Percentiles rank a stretch among this genome's conserved stretches.
Conservation (phyloP, 306 rosid genomes). For the Gleditsia sinensis region DNA sequence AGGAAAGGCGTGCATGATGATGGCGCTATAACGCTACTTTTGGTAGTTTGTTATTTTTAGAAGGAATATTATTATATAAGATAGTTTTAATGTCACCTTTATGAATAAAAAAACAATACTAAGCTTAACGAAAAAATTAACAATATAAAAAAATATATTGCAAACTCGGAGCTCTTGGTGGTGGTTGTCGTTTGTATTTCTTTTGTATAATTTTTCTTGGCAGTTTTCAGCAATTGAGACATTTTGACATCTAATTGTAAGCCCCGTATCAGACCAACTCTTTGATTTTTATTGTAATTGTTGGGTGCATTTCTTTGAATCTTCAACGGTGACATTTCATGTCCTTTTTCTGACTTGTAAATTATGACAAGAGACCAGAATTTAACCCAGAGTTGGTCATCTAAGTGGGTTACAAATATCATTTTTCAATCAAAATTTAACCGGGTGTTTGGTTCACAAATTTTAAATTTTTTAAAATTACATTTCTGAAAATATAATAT, state of each 20-base stretch:
- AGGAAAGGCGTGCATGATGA: background rate
- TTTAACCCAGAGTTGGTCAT: no score
- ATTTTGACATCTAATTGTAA: background rate
- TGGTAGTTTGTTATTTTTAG: no score
- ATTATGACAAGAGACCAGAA: background rate
- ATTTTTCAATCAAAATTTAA: no score
- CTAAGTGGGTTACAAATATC: background rate
- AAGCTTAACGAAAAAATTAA: no score
- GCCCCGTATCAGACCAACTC: background rate
- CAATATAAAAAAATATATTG: no score
- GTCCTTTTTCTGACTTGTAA: background rate
- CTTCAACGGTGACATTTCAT: background rate
- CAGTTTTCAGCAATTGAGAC: background rate
- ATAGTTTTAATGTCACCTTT: no score
- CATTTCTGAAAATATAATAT: no score
- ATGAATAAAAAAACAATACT: no score
- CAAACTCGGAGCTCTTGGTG: background rate
- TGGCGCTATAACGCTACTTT: background rate
- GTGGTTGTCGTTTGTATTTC: slow-evolving; percentile 5
- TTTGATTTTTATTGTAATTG: background rate
- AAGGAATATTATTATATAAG: background rate
- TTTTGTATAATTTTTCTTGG: background rate
- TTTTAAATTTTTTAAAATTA: no score
- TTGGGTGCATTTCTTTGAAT: background rate
- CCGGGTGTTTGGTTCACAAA: no score